These are phyloP conservation scores for Mediolabrus comicus DNA, from an alignment of 108 stramenopile species.

Conservation along the genomic window DNA sequence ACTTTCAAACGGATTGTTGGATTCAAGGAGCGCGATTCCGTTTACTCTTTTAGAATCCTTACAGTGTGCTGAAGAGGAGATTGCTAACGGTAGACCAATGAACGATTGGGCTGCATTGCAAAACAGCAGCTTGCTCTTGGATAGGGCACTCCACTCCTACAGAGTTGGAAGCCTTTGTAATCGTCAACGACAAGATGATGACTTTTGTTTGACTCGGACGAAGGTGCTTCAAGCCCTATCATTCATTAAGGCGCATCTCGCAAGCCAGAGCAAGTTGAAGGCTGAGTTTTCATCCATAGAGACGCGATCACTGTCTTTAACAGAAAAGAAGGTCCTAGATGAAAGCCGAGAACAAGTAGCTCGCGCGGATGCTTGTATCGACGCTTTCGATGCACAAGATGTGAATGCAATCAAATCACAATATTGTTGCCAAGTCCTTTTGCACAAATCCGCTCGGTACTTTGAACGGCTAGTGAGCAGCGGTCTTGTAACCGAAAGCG, in stretches of 20 bases:
- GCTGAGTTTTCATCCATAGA: conserved; percentile 21
- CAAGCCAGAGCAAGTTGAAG: conserved; percentile 24
- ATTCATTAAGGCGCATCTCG: conserved; percentile 36
- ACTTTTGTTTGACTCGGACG: conserved; percentile 16
- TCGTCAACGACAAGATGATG: conserved; percentile 11
- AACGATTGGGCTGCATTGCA: conserved; percentile 16
- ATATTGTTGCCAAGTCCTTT: conserved; percentile 34
- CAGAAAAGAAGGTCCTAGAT: conserved; percentile 32
- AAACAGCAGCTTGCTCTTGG: conserved; percentile 5
- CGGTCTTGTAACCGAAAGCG: conserved; percentile 34
- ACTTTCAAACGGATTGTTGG: conserved; percentile 16
- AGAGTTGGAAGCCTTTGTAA: conserved; percentile 23
- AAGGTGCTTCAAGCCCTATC: conserved; percentile 26
- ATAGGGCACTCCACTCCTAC: conserved; percentile 26
- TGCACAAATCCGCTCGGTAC: conserved; percentile 35
- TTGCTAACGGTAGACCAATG: conserved; percentile 12
- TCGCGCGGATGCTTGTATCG: conserved; percentile 20
- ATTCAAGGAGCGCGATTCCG: conserved; percentile 30
- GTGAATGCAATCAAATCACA: conserved; percentile 33
- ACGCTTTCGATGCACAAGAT: conserved; percentile 24
- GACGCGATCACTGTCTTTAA: background rate
- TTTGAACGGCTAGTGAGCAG: conserved; percentile 2
- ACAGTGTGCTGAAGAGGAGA: conserved; percentile 23
- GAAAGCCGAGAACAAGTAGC: conserved; percentile 36
- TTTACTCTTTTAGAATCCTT: conserved; percentile 29